Base-by-base conservation (phyloP, 2,329 filamentous ascomycete species). In the Parastagonospora nodorum region DNA sequence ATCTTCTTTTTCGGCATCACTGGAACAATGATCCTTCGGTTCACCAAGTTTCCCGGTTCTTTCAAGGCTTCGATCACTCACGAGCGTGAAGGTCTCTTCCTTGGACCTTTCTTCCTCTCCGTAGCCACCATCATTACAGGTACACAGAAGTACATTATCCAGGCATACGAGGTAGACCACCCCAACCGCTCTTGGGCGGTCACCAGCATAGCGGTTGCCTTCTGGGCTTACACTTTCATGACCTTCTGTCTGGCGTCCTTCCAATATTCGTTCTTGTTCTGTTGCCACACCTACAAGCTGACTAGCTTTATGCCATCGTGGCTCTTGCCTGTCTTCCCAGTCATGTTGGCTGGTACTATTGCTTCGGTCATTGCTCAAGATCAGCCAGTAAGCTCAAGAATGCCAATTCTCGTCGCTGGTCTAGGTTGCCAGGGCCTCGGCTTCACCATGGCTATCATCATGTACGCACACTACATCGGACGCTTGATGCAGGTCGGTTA, bases 301-400 rank as follows among this genome's bases (percentile, higher is more conserved):
- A 82, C 85, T 48, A 84, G 82, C 33, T 88, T 89, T 83, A 89
- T 88, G 79, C 88, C 88, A 0, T 85, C 86, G 0, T 90, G 87
- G 87, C 83, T 90, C 49, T 75, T 91, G 6, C 88, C 88, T 36
- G 86, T 89, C 62, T 90, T 90, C 69, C 87, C 87, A 12, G 78
- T 88, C 68, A 90, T 90, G 88, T 78, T 90, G 8, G 82, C 82
- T 1, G 88, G 88, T 2, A 90, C 87, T 2, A 84, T 90, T 38
- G 87, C 88, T 1, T 82, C 84, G 1, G 82, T 88, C 51, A 86
- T 90, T 43, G 80, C 83, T 7, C 77, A 79, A 5, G 80, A 80
- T 0, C 88, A 90, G 55, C 83, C 85, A 0, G 72, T 81, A 1
- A 69, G 77, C 7, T 68, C 79, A 0, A 81, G 84, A 1, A 71